Percentiles rank a stretch among this genome's conserved stretches.
Conservation (phyloP, 2,329 filamentous ascomycete species). For the Penicillium sp. region DNA sequence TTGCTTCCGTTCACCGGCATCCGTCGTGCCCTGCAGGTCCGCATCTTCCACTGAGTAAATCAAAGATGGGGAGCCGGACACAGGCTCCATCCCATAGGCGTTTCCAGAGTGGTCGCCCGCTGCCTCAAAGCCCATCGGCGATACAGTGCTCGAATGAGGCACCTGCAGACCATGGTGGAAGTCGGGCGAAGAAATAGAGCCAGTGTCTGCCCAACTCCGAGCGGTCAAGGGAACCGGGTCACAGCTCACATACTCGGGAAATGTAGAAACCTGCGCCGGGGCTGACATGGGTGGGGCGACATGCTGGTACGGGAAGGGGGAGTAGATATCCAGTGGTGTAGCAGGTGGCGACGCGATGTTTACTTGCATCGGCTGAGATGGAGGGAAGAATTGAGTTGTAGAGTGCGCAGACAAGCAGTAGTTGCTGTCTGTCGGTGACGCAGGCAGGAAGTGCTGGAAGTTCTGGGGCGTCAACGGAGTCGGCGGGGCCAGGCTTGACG, state of each 20-base stretch:
- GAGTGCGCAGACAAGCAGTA: constrained; percentile 42
- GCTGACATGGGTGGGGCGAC: constrained; percentile 46
- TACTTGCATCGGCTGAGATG: constrained; percentile 44
- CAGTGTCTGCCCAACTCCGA: constrained; percentile 46
- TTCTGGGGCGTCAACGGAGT: constrained; percentile 49
- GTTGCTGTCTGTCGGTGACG: constrained; percentile 41
- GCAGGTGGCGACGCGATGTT: constrained; percentile 48
- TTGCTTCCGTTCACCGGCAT: constrained; percentile 34
- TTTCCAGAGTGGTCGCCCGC: constrained; percentile 34
- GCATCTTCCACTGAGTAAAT: constrained; percentile 37
- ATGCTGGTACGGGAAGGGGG: constrained; percentile 41
- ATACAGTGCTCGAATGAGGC: constrained; percentile 38
- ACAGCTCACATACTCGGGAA: constrained; percentile 45
- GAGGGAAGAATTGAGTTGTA: constrained; percentile 39
- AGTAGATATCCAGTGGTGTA: constrained; percentile 47
- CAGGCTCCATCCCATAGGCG: constrained; percentile 30
- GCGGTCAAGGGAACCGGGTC: constrained; percentile 42
- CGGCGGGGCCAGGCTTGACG: constrained; percentile 42
- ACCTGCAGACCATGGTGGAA: constrained; percentile 39
- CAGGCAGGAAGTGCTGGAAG: constrained; percentile 44
- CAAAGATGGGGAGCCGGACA: constrained; percentile 36
- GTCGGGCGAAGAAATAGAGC: constrained; percentile 46
- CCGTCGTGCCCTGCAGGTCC: constrained; percentile 30
- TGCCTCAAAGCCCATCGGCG: constrained; percentile 42
- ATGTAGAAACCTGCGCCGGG: constrained; percentile 46